Evolutionary conservation across 164 flowering plant species (phyloP), one percentile per base, ranked within the genome.

Genomic region (Chimonanthus salicifolius): DNA sequence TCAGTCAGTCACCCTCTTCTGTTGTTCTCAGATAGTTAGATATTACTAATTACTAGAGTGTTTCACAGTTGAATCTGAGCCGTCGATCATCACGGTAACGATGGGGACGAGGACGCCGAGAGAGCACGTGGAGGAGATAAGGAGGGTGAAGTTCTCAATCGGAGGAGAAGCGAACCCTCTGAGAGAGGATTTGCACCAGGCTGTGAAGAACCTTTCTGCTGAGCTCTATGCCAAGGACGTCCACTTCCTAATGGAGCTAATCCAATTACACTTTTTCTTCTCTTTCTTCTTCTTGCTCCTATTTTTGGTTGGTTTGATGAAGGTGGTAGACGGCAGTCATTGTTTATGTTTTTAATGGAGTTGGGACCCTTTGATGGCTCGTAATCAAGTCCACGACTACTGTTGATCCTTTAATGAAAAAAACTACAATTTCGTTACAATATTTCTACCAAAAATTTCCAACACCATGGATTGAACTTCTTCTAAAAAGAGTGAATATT

Each of bases 151-250:
- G 78, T 90, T 86, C 67, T 82, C 85, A 0, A 87, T 90, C n/a
- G 91, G 92, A 13, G 85, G 80, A 16, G 72, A 75, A 33, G 71
- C 67, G 8, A 86, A 86, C 70, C 86, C 80, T 0, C 63, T 87
- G 18, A 81, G 79, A 0, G 87, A 86, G 62, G 86, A 83, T 66
- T 83, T 87, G 3, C 87, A 89, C 58, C 86, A 84, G 49, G 88
- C 95, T 4, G 95, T 90, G 3, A 83, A 78, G 70, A 74, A 80
- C 70, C 87, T 90, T 18, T 86, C 95, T 11, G 90, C 87, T 68
- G 92, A 90, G 60, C 90, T 90, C 21, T 90, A 90, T 64, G 76
- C 91, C 62, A 88, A 90, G 67, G 95, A 87, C 79, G 90, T 85
- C 13, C 91, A 88, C 72, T 90, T 88, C 54, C 87, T 90, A 65